Evolutionary conservation across 352 stramenopile species (phyloP).

Genomic region (Phytophthora palmivora): DNA sequence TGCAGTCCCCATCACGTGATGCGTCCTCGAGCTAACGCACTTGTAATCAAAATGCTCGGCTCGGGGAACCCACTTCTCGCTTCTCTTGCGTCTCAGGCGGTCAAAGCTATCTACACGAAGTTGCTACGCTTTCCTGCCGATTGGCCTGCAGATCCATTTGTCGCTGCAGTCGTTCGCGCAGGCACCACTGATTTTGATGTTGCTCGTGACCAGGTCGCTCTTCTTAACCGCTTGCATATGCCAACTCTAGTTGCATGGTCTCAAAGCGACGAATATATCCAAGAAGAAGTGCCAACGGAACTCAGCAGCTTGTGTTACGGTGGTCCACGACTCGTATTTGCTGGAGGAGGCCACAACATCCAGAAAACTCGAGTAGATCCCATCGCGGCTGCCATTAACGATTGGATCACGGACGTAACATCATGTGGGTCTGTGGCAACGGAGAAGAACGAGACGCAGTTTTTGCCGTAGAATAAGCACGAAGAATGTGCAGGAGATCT

Average conservation of each 20-base stretch:
- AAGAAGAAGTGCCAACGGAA: conserved; percentile 45
- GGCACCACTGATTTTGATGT: conserved; percentile 49
- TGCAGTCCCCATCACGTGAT: conserved; percentile 50
- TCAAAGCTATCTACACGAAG: conserved; percentile 51
- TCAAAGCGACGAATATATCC: conserved; percentile 48
- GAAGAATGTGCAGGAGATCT: not conserved
- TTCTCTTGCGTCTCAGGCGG: conserved; percentile 6
- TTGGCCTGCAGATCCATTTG: conserved; percentile 34
- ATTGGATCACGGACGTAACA: conserved; percentile 32
- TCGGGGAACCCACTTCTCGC: conserved; percentile 28
- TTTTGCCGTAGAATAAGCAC: conserved; percentile 5
- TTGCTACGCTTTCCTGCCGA: conserved; percentile 40
- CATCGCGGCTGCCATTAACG: conserved; percentile 24
- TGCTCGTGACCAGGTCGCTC: conserved; percentile 31
- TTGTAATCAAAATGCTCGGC: conserved; percentile 35
- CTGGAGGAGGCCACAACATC: conserved; percentile 55
- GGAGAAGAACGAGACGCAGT: conserved; percentile 2
- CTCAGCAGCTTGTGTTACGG: conserved; percentile 28
- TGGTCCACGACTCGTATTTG: conserved; percentile 44
- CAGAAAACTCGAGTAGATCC: conserved; percentile 55
- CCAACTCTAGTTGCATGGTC: conserved; percentile 54
- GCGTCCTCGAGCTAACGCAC: conserved; percentile 36
- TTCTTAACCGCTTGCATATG: conserved; percentile 16
- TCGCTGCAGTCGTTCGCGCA: conserved; percentile 44
- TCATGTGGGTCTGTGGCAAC: not conserved